Evolutionary conservation across 2,329 filamentous ascomycete genomes (phyloP), one percentile per base, ranked within the genome.

Genomic region (Neospermospora avenae): DNA sequence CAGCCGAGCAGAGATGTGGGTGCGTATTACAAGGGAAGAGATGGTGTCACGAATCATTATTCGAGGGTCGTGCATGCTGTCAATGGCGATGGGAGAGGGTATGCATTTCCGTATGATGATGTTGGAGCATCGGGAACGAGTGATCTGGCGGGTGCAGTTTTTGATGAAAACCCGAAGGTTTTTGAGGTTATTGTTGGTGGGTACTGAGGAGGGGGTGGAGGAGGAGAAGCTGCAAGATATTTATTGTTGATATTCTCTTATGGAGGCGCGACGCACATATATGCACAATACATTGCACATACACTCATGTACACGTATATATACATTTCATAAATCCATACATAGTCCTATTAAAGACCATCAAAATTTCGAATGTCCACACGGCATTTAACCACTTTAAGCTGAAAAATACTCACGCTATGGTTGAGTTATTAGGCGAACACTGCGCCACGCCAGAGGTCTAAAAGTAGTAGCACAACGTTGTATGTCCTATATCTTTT

Each of bases 101-200:
- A 89, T 67, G 81, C 83, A 0, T 89, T 88, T 68, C 78, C 86
- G 0, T 89, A 87, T 65, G 86, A 89, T 66, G 86, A 89, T 69
- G 85, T 89, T 20, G 82, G 83, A 58, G 82, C 78, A 14, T 81
- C 78, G n/a, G 74, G 78, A 35, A 72, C 4, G 84, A 88, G 70
- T 84, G 86, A 74, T 84, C 82, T 25, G 86, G 86, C 1, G 28
- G 55, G 55, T 1, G 44, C 44, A 14, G 83, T 82, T 64, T 78
- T 88, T 20, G 82, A 86, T 69, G 63, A 63, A 14, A 55, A 45
- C 42, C 66, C 66, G n/a, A 57, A 48, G 22, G 39, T 55, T 11
- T 65, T 68, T 20, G 41, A 55, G 20, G 63, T 68, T 20, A 52
- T 58, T 13, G 55, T 68, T 55, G 64, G 64, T 24, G 55, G 55